Evolutionary conservation across 2,329 filamentous ascomycete species (phyloP), one percentile per base, ranked within the genome.

Genomic region (Meredithiella fracta): DNA sequence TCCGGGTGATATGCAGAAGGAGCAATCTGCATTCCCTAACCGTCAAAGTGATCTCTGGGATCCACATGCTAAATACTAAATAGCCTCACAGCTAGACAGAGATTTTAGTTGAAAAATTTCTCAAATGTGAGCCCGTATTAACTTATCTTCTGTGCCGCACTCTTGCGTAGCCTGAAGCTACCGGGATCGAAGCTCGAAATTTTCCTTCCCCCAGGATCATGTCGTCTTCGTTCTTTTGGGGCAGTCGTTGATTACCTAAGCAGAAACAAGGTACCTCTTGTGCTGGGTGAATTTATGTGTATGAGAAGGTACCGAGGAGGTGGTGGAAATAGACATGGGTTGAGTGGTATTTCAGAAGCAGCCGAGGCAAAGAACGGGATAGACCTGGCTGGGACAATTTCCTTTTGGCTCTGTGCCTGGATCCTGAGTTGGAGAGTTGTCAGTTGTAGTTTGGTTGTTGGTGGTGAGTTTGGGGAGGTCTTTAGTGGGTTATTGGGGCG

Each of bases 331-430:
- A 49, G 44, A 25, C 44, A 29, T 14, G 22, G 52, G 34, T 42
- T 51, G 44, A 52, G 42, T 7, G 22, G 29, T 20, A 53, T 54
- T 55, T n/a, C 44, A 54, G 40, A 49, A 49, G 20, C 44, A 49
- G 23, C 44, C 44, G 44, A 49, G 44, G 44, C 44, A 49, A 49
- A 8, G 9, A 26, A 9, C 6, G 17, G 44, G 8, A 15, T 49
- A 20, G 15, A 15, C 15, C 44, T 44, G 29, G 29, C 11, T 34
- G 29, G 29, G 29, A 34, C 25, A 34, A 55, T 51, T 53, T 58
- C 34, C 44, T 49, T 49, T 49, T 25, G 15, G 4, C 20, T 26
- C 8, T 49, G 44, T 49, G 44, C 44, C 44, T 49, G 44, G 22
- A 49, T 49, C 44, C 44, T 26, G 3, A 49, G 22, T 49, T 49